A percentile compares a stretch with the other conserved stretches of the same genome.
Conservation (phyloP, 2,329 filamentous ascomycete species). For the Aspergillus unguis region DNA sequence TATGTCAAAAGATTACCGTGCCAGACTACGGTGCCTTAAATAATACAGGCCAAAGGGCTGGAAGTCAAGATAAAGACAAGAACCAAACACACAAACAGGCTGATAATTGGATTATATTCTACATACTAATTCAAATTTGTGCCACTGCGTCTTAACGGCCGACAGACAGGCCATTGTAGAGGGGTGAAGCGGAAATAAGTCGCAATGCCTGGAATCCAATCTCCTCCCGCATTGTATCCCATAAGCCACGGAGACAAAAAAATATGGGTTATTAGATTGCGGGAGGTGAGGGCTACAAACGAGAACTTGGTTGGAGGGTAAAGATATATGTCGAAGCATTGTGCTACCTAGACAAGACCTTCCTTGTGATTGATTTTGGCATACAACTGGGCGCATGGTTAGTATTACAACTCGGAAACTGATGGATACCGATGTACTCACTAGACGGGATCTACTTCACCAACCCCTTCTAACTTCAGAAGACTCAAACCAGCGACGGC, state of each 20-base stretch:
- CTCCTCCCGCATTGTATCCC: conserved; percentile 72
- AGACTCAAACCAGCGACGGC: conserved; percentile 84
- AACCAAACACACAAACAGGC: too few species aligned
- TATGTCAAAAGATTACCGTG: too few species aligned
- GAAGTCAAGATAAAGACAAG: too few species aligned
- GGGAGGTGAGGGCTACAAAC: conserved; percentile 48
- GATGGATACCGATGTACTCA: conserved; percentile 41
- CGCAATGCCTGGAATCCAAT: conserved; percentile 40
- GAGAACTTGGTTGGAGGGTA: neutral
- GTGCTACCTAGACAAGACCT: conserved; percentile 48
- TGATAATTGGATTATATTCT: neutral
- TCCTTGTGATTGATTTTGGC: conserved; percentile 64
- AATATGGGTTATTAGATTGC: conserved; percentile 68
- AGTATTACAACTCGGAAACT: neutral
- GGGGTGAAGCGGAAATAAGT: conserved; percentile 42
- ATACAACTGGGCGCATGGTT: conserved; percentile 55
- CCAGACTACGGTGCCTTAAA: too few species aligned
- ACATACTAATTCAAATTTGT: conserved; percentile 18
- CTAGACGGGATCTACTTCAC: conserved; percentile 85
- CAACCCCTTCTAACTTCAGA: conserved; percentile 70
- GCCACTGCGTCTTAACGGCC: conserved; percentile 41
- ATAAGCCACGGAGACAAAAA: conserved; percentile 49
- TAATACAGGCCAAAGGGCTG: too few species aligned
- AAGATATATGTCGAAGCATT: neutral
- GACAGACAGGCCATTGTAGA: conserved; percentile 32